Base-by-base conservation (phyloP, 2,329 filamentous ascomycete species). In the Rhynchosporium secalis region DNA sequence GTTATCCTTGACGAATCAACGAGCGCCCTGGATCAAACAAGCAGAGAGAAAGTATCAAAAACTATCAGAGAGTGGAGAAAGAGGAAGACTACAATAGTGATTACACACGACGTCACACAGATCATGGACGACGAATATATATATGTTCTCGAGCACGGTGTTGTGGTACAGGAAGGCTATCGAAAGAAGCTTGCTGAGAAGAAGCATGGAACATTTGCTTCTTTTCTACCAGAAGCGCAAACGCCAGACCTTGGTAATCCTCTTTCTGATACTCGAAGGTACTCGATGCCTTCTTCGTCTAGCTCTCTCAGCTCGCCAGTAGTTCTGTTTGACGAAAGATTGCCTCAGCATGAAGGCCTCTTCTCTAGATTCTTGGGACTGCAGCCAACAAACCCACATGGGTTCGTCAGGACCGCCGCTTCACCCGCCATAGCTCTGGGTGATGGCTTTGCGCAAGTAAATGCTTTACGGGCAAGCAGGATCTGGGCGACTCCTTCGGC, bases 1-100 rank as follows among this genome's bases (percentile, higher is more conserved):
- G 79, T 98, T 6, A 88, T 98, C 31, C 79, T 98, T 3, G 94
- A 98, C 68, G 95, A 98, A 73, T 86, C 90, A 0, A 96, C 92
- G 0, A 95, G 91, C 74, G 91, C 91, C 0, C 78, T 98, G 9
- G 94, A 98, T 69, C 84, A 87, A n/a, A 79, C 83, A 9, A 93
- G 83, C 61, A 83, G 88, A 64, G 77, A 77, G 0, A 75, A 86
- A 12, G 83, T 96, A 43, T 88, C 96, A 80, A 84, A 89, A 47
- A 85, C 87, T 0, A 88, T 97, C 58, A 82, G 91, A 7, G 72
- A 82, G 26, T 97, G 92, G 94, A 83, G 95, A 28, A 78, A 77
- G 41, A 88, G 84, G 0, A 95, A 91, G 73, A 97, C 93, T 0
- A 98, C 94, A 0, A 90, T 98, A 57, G 86, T 98, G 67, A 94